Base-by-base conservation (phyloP, 352 stramenopile genomes). In the Pythium sukuiense region DNA sequence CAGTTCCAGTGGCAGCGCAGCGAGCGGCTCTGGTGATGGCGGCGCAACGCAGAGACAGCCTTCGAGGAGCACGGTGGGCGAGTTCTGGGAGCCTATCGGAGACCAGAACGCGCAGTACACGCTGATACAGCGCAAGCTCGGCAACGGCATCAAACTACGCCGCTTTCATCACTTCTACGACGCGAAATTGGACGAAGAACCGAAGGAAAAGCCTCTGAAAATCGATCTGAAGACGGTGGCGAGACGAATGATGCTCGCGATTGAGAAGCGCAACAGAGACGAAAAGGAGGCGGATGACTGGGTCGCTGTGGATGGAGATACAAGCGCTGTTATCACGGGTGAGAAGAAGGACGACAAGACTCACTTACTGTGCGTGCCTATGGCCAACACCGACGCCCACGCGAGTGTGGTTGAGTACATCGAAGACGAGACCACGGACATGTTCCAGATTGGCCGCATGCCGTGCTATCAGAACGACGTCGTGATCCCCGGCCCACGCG, bases 381-480 rank as follows among this genome's bases (percentile, higher is more conserved):
- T 92, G 80, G 85, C 83, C 68, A 80, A 88, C 73, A 71, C 70
- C 16, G 81, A 92, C 55, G 59, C 71, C 13, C 72, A 81, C 55
- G 81, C 72, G 9, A 85, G 75, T 49, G 66, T 92, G 32, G 89
- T 79, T 12, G 85, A 93, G 71, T 93, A 88, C 61, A 65, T 73
- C 41, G 53, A 65, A 5, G 80, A 90, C 35, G 13, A 61, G 8
- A 65, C 49, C 29, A 65, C 66, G 20, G 85, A 93, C 55, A 86
- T 93, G 83, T 93, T 91, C 65, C 85, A 93, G 72, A 89, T 93
- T 55, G 85, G 85, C 18, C 83, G 85, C 32, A 87, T 91, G 80
- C 85, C 85, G 14, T 91, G 83, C 53, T 65, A 59, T 0, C 77
- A 89, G 57, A 93, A 93, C 65, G 83, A 92, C 63, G 87, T 93